Evolutionary conservation across 179 eudicot species (phyloP).

Genomic region (Heliamphora pulchella): DNA sequence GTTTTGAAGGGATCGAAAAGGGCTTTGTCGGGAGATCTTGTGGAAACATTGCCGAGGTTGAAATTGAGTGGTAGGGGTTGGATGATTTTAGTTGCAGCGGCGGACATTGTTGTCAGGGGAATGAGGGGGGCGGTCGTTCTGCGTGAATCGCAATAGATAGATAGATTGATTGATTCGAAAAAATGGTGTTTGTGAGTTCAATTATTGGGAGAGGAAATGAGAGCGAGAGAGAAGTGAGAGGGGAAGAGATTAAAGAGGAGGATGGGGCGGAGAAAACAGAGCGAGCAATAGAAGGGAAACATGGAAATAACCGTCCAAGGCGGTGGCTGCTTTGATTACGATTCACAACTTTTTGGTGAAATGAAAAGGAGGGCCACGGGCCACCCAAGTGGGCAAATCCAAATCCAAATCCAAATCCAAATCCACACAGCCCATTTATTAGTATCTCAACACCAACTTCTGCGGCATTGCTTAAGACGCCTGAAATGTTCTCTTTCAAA

Average conservation of each 20-base stretch:
- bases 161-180: too few relatives aligned
- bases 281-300: too few relatives aligned
- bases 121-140: too few relatives aligned
- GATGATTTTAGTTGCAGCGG: conserved; percentile 32
- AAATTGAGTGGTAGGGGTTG: conserved; percentile 31
- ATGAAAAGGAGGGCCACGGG: not conserved
- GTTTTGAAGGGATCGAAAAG: conserved; percentile 29
- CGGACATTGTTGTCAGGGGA: conserved; percentile 22
- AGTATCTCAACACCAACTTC: too few relatives aligned
- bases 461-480: too few relatives aligned
- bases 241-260: not conserved
- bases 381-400: not conserved
- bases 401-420: too few relatives aligned
- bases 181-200: too few relatives aligned
- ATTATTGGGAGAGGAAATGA: not conserved
- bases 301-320: conserved; percentile 14
- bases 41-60: not conserved
- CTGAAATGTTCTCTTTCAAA: too few relatives aligned
- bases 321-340: not conserved
- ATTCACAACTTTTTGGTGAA: not conserved
- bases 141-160: not conserved
- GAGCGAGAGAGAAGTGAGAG: not conserved
- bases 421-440: too few relatives aligned
- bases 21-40: conserved; percentile 20
- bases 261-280: conserved; percentile 7